Conservation (phyloP, 23 red algal genomes). For the Porphyridium purpureum region DNA sequence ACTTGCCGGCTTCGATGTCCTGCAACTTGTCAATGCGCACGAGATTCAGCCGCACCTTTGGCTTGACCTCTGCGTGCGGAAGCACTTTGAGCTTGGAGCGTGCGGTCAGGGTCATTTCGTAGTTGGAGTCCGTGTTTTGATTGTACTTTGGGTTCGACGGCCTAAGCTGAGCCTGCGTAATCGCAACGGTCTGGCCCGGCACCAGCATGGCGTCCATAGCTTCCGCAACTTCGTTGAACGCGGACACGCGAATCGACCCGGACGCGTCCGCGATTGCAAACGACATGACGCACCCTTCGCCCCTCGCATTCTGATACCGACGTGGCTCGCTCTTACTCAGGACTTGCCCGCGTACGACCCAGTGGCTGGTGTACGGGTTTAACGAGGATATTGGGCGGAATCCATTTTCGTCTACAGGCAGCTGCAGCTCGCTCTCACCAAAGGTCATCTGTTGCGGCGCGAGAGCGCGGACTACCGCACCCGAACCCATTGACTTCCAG, state of each 20-base stretch:
- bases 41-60: slow-evolving; percentile 73
- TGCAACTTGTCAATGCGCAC: slow-evolving; percentile 67
- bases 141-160: slow-evolving; percentile 88
- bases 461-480: too few relatives aligned
- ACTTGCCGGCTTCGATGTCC: slow-evolving; percentile 30
- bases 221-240: slow-evolving; percentile 32
- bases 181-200: slow-evolving; percentile 40
- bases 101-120: slow-evolving; percentile 77
- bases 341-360: slow-evolving; percentile 80
- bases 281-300: slow-evolving; percentile 78
- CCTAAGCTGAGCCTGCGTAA: slow-evolving; percentile 49
- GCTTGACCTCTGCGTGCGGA: slow-evolving; percentile 37
- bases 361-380: slow-evolving; percentile 88
- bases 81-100: slow-evolving; percentile 33
- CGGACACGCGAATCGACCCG: slow-evolving; percentile 64
- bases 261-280: slow-evolving; percentile 88
- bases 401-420: too few relatives aligned
- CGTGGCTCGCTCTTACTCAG: slow-evolving; percentile 61
- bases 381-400: slow-evolving; percentile 45
- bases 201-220: slow-evolving; percentile 42
- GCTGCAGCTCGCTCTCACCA: too few relatives aligned
- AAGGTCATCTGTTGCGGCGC: too few relatives aligned
- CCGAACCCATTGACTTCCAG: too few relatives aligned
- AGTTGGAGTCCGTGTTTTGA: slow-evolving; percentile 48
- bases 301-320: slow-evolving; percentile 52